Conservation (phyloP, 768 basidiomycete species). For the Boletus reticulatus region DNA sequence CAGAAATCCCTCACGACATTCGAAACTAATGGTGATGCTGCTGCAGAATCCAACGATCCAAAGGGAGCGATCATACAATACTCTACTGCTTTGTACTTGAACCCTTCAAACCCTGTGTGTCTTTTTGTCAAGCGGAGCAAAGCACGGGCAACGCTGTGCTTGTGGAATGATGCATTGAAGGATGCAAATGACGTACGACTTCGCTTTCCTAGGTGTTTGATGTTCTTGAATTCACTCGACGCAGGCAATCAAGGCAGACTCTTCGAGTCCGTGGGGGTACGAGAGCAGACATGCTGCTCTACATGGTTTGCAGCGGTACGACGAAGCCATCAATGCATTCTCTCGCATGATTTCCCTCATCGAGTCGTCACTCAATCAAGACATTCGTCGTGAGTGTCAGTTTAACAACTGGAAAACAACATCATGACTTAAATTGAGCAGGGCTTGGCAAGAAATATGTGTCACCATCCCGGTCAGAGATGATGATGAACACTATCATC, state of each 20-base stretch:
- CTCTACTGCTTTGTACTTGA: no score
- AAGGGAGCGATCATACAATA: no score
- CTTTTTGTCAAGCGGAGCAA: no score
- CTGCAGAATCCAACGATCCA: no score
- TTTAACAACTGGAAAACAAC: rapidly evolving
- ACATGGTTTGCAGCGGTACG: neutral
- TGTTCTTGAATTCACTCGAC: rapidly evolving
- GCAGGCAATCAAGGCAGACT: slow-evolving; percentile 1
- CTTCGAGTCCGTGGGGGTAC: neutral
- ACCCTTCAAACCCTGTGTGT: no score
- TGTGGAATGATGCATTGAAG: slow-evolving; percentile 11
- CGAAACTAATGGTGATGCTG: no score
- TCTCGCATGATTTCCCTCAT: neutral
- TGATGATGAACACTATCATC: neutral
- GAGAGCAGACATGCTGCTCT: slow-evolving; percentile 1
- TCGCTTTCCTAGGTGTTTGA: neutral
- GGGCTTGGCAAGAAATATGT: neutral
- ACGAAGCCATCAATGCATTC: neutral
- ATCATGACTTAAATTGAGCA: neutral
- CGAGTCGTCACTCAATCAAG: neutral
- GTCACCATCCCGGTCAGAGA: neutral
- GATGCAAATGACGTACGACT: slow-evolving; percentile 12
- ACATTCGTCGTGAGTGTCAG: neutral
- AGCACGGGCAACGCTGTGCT: no score
- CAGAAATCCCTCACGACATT: no score